phyloP scores from a whole-genome alignment of 306 rosid genomes.

The Herpetospermum pedunculosum region DNA sequence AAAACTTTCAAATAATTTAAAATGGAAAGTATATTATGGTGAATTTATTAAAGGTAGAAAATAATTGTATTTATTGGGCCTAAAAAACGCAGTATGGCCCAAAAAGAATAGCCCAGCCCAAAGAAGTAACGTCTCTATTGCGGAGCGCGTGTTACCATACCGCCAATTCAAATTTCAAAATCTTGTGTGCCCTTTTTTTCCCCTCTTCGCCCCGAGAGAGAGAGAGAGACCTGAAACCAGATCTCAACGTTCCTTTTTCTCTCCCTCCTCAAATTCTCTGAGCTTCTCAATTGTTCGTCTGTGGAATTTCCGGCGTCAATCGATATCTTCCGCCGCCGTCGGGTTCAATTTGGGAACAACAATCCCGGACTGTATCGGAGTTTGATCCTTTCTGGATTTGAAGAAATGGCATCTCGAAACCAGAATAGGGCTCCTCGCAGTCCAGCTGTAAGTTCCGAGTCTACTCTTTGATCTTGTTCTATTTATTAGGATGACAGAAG shows the following conservation, averaged over 20 bases:
- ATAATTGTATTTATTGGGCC: not conserved
- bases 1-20: too few relatives aligned
- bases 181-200: not conserved
- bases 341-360: not conserved
- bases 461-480: not conserved
- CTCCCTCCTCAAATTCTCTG: not conserved
- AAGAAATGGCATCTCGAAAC: conserved; percentile 58
- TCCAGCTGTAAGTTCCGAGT: conserved; percentile 35
- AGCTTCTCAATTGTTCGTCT: not conserved
- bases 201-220: conserved; percentile 4
- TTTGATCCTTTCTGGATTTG: not conserved
- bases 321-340: not conserved
- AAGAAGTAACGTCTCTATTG: conserved; percentile 2
- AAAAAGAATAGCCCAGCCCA: not conserved
- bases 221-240: not conserved
- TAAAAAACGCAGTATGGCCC: not conserved
- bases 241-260: conserved; percentile 7
- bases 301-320: not conserved
- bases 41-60: not conserved
- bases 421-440: conserved; percentile 79
- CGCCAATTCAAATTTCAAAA: conserved; percentile 15
- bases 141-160: not conserved
- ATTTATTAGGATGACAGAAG: not conserved
- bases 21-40: not conserved
- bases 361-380: not conserved